Evolutionary conservation across 2,329 filamentous ascomycete species (phyloP), one percentile per base, ranked within the genome.

Genomic region (Huntiella moniliformis): DNA sequence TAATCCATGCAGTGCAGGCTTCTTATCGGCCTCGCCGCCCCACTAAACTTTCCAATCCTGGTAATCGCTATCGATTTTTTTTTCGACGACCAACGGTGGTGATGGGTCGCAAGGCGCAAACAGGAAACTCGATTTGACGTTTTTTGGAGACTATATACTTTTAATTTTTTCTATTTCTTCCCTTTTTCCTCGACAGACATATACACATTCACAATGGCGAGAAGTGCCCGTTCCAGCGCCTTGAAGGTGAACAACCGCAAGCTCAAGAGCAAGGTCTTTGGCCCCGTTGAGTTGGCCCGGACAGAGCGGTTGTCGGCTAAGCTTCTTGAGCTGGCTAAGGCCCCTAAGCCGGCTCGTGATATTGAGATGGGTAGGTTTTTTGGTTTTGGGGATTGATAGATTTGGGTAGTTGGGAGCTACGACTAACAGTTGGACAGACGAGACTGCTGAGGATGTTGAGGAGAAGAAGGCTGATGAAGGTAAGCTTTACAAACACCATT

Each of bases 271-370:
- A 77, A 75, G 53, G 80, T 95, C 53, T 95, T 93, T 63, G 83
- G 80, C 1, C 88, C 88, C 12, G 77, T 78, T 46, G 84, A 88
- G 60, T 67, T 71, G 55, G 86, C 82, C 39, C 75, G 88, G 54
- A 79, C 78, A 45, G 79, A 87, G 62, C 79, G 88, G 53, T 74
- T 95, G 33, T 85, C 84, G 35, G 81, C 82, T 51, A 94, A 91
- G 64, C 69, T 95, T 50, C 69, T 87, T 56, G 85, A 87, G 59
- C 61, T 93, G 54, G 82, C 81, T 40, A 70, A 78, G 48, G 77
- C 86, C 57, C 78, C 83, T 50, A 85, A 82, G 60, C 77, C 82
- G 50, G 56, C 63, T 47, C 60, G 62, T 44, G 65, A 74, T 52
- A 61, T 69, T 53, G 65, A 64, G 47, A 70, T 73, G 59, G 63